These are phyloP conservation scores for Cordyceps fumosorosea DNA, from an alignment of 2,329 filamentous ascomycete genomes.

Conservation along the genomic window DNA sequence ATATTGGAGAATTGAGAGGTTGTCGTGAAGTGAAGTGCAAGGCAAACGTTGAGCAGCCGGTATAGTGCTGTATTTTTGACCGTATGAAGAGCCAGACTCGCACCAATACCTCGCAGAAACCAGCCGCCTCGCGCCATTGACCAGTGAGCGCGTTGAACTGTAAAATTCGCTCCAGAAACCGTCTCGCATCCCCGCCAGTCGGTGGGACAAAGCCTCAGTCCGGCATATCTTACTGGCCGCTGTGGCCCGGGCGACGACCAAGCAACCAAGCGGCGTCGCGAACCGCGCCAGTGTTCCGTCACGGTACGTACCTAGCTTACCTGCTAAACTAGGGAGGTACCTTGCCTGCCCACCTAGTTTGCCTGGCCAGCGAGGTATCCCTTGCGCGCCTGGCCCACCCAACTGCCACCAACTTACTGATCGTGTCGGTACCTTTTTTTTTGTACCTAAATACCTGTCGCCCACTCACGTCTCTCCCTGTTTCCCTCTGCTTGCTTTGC, in stretches of 20 bases:
- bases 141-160: neutral
- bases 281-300: conserved; percentile 21
- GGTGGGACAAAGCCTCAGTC: conserved; percentile 22
- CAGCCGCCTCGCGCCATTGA: neutral
- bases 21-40: neutral
- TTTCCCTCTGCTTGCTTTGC: neutral
- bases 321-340: too few relatives aligned
- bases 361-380: neutral
- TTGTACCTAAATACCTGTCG: neutral
- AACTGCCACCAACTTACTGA: neutral
- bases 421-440: neutral
- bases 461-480: conserved; percentile 10
- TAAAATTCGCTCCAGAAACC: conserved; percentile 6
- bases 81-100: too few relatives aligned
- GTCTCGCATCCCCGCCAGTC: conserved; percentile 13
- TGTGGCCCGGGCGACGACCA: conserved; percentile 28
- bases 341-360: neutral
- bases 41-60: neutral
- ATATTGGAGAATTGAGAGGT: neutral
- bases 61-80: too few relatives aligned
- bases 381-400: conserved; percentile 2
- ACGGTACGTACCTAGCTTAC: conserved; percentile 9
- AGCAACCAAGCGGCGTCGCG: conserved; percentile 18
- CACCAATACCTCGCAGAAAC: too few relatives aligned
- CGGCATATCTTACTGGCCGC: conserved; percentile 14